Percentiles rank a stretch among this genome's conserved stretches.
Evolutionary conservation across 805 yeast species (phyloP).

Genomic region (Teunomyces lycoperdinae): DNA sequence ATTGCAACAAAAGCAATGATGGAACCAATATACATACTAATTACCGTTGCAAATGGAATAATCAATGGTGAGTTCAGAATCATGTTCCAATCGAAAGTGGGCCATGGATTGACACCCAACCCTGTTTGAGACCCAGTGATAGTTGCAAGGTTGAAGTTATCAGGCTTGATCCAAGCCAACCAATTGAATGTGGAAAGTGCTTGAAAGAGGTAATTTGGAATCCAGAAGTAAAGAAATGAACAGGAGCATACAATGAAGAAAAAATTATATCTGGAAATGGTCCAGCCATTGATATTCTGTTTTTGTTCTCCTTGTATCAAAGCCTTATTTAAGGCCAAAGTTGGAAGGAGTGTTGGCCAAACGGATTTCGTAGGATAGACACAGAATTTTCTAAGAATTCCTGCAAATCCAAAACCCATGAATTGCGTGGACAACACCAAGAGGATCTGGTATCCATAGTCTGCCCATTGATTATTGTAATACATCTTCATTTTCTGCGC

Average conservation of each 20-base stretch:
- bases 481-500: slow-evolving; percentile 21
- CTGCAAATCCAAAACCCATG: slow-evolving; percentile 18
- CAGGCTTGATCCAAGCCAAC: slow-evolving; percentile 58
- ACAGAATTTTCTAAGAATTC: slow-evolving; percentile 20
- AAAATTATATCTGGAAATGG: slow-evolving; percentile 23
- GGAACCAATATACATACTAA: slow-evolving; percentile 14
- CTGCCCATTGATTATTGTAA: slow-evolving; percentile 24
- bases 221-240: slow-evolving; percentile 35
- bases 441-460: slow-evolving; percentile 13
- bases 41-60: slow-evolving; percentile 22
- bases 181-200: slow-evolving; percentile 49
- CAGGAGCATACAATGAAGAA: slow-evolving; percentile 11
- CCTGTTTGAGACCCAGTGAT: slow-evolving; percentile 46
- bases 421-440: slow-evolving; percentile 13
- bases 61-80: slow-evolving; percentile 14
- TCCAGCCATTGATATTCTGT: slow-evolving; percentile 32
- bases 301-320: slow-evolving; percentile 22
- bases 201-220: slow-evolving; percentile 42
- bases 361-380: slow-evolving; percentile 14
- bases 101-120: slow-evolving; percentile 30
- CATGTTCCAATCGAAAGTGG: slow-evolving; percentile 30
- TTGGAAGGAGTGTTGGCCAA: slow-evolving; percentile 47
- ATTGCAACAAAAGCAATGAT: slow-evolving; percentile 22
- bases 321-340: slow-evolving; percentile 22
- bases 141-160: slow-evolving; percentile 45